Conservation (phyloP, 2,329 filamentous ascomycete genomes). For the Paradendryphiella salina region DNA sequence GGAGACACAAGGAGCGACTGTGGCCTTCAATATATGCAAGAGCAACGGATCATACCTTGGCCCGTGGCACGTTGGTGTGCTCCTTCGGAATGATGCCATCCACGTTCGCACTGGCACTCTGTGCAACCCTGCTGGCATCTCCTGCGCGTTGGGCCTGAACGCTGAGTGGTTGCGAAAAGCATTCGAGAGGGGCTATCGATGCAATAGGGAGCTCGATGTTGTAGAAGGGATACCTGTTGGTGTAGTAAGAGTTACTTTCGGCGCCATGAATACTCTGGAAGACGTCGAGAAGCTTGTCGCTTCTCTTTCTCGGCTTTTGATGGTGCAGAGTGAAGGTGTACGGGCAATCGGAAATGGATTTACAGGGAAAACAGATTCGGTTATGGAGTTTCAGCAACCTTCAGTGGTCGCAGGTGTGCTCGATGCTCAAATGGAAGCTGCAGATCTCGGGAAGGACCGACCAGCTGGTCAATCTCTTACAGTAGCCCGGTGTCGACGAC, state of each 20-base stretch:
- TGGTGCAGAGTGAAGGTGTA: neutral
- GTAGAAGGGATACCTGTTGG: slow-evolving; percentile 60
- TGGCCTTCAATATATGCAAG: slow-evolving; percentile 66
- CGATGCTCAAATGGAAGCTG: neutral
- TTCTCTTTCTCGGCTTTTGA: neutral
- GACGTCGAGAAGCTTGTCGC: slow-evolving; percentile 52
- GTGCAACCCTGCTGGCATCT: slow-evolving; percentile 59
- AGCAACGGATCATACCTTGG: slow-evolving; percentile 58
- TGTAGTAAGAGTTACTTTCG: slow-evolving; percentile 63
- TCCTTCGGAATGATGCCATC: slow-evolving; percentile 59
- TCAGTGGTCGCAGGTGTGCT: neutral
- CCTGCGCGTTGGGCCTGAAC: slow-evolving; percentile 54
- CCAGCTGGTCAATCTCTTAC: neutral
- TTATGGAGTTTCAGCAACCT: neutral
- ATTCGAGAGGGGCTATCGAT: slow-evolving; percentile 61
- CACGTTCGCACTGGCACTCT: slow-evolving; percentile 64
- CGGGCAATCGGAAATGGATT: neutral
- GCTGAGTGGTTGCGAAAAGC: slow-evolving; percentile 60
- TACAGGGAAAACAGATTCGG: neutral
- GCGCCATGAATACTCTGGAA: slow-evolving; percentile 62
- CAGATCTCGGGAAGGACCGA: neutral
- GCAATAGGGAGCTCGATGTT: slow-evolving; percentile 58
- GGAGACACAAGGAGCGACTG: slow-evolving; percentile 61
- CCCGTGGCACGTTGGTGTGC: slow-evolving; percentile 62
- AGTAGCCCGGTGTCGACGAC: neutral